A percentile compares a stretch with the other conserved stretches of the same genome.
phyloP scores from a whole-genome alignment of 768 basidiomycete species.

The Russula virescens region DNA sequence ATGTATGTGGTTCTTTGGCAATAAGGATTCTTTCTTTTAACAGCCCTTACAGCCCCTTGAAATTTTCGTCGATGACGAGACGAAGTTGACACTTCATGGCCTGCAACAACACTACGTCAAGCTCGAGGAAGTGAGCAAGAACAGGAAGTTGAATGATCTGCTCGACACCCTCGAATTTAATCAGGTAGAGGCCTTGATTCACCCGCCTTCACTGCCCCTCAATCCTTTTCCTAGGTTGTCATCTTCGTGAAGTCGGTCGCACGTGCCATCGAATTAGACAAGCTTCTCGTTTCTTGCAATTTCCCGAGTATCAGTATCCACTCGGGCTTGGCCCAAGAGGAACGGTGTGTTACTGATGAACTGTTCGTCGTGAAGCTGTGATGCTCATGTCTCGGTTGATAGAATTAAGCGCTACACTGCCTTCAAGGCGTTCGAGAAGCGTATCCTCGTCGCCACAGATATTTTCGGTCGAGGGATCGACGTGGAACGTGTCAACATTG shows the following conservation, averaged over 20 bases:
- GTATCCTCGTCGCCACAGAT: constrained; percentile 97
- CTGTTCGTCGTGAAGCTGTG: background rate
- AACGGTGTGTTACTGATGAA: constrained; percentile 61
- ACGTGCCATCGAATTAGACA: constrained; percentile 94
- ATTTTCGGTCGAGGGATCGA: constrained; percentile 99
- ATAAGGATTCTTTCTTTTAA: constrained; percentile 6
- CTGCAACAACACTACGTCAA: constrained; percentile 99
- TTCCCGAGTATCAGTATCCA: constrained; percentile 98
- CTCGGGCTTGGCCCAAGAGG: constrained; percentile 90
- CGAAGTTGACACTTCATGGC: constrained; percentile 95
- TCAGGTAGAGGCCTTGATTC: constrained; percentile 52
- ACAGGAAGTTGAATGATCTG: constrained; percentile 93
- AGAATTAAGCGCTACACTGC: constrained; percentile 95
- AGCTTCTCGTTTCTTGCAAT: constrained; percentile 92
- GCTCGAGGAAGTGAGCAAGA: constrained; percentile 91
- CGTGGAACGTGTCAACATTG: constrained; percentile 99
- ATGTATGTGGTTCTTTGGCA: constrained; percentile 49
- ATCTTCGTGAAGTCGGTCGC: constrained; percentile 99
- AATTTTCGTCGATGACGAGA: constrained; percentile 99
- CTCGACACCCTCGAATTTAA: constrained; percentile 97
- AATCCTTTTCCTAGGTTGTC: constrained; percentile 66
- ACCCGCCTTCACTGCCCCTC: background rate
- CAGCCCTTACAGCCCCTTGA: constrained; percentile 72
- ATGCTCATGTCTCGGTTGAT: constrained; percentile 2
- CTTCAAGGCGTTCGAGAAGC: constrained; percentile 99